phyloP scores from a whole-genome alignment of 495 filamentous ascomycete genomes.

The Penicillium canescens region DNA sequence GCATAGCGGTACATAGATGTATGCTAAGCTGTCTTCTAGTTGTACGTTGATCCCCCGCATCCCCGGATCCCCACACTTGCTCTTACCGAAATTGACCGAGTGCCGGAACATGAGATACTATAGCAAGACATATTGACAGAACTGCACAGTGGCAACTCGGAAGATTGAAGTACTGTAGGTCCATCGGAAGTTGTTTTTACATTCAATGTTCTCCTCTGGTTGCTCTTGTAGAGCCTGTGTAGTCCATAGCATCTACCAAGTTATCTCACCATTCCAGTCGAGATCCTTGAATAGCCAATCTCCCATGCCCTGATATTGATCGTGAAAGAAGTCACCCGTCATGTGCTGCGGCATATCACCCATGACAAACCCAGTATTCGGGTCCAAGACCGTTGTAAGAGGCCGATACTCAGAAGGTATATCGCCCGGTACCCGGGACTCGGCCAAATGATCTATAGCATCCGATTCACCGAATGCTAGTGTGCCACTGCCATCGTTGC shows the following conservation, averaged over 20 bases:
- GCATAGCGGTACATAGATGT: background rate
- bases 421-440: background rate
- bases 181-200: no score
- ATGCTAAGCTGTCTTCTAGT: background rate
- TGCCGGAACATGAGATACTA: conserved; percentile 12
- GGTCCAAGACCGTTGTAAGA: conserved; percentile 16
- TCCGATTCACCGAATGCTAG: background rate
- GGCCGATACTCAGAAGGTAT: conserved; percentile 14
- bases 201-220: background rate
- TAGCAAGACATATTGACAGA: background rate
- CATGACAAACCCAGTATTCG: conserved; percentile 14
- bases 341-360: conserved; percentile 5
- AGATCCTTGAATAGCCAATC: conserved; percentile 20
- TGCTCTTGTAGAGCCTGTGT: background rate
- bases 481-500: background rate
- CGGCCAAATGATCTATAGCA: conserved; percentile 1
- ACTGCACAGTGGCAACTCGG: no score
- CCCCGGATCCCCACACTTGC: conserved; percentile 3
- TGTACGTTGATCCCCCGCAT: conserved; percentile 17
- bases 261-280: conserved; percentile 14
- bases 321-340: conserved; percentile 10
- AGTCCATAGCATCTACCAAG: conserved; percentile 9
- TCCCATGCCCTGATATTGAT: conserved; percentile 23
- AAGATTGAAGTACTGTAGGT: no score
- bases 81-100: conserved; percentile 19